Evolutionary conservation across 2,329 filamentous ascomycete genomes (phyloP).

Genomic region (Ophiostoma australiae): DNA sequence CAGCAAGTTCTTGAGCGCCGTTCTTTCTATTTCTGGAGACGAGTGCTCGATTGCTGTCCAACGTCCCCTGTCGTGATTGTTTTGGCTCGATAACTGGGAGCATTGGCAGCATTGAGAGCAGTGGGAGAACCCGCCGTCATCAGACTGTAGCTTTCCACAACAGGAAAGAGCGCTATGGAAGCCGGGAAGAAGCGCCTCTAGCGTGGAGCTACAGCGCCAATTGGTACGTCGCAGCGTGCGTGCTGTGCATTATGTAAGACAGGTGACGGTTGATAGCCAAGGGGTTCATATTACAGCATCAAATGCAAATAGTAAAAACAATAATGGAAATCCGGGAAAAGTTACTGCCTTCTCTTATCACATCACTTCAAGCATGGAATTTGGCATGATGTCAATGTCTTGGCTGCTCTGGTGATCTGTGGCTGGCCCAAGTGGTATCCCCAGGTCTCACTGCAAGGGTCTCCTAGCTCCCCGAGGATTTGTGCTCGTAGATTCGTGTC

Average conservation of each 20-base stretch:
- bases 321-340: not conserved
- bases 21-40: not conserved
- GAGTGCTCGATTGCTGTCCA: not conserved
- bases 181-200: slow-evolving; percentile 16
- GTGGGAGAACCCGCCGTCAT: not conserved
- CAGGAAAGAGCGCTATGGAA: slow-evolving; percentile 15
- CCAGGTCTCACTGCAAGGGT: not conserved
- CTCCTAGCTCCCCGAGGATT: not conserved
- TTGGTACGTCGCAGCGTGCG: slow-evolving; percentile 2
- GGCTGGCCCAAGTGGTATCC: not conserved
- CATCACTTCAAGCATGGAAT: not conserved
- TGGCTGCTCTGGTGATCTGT: slow-evolving; percentile 1
- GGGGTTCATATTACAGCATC: not conserved
- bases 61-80: not conserved
- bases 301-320: not conserved
- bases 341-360: not conserved
- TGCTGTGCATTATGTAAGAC: slow-evolving; percentile 3
- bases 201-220: slow-evolving; percentile 11
- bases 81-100: not conserved
- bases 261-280: not conserved
- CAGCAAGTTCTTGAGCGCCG: not conserved
- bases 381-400: slow-evolving; percentile 14
- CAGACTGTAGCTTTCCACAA: slow-evolving; percentile 8
- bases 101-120: not conserved
- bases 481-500: not conserved